Base-by-base conservation (phyloP, 2,329 filamentous ascomycete species). In the Botrytis fragariae region DNA sequence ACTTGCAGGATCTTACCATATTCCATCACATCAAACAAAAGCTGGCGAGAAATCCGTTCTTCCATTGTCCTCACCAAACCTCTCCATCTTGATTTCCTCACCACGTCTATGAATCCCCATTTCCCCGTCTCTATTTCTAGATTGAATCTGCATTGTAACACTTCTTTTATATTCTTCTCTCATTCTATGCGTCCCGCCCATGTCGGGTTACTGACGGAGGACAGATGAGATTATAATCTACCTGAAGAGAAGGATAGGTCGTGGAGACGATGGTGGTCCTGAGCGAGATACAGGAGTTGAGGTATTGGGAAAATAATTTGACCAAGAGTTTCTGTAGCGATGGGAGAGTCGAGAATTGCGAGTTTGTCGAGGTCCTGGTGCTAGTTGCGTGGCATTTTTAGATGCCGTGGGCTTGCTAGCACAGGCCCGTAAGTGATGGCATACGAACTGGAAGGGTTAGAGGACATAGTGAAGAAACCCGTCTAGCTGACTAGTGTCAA, bases 31-130 rank as follows among this genome's bases (percentile, higher is more conserved):
- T 57, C 9, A 18, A 44, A 67, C 20, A 57, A 65, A 71, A 3
- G 45, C 45, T 8, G 69, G 37, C 10, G 37, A 67, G 45, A 72
- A 72, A 32, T 57, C 60, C 8, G 60, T 72, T 22, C 69, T 64
- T 7, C 25, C 45, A 42, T 57, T 35, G 57, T 64, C 37, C 10
- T 39, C 35, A 18, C 32, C 29, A 16, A 29, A 39, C 8, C 45
- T 54, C 18, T 57, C n/a, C 44, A 65, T 37, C 25, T 16, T 39
- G 9, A 20, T 32, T 9, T 2, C 32, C 57, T 39, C 44, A 32
- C 25, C 35, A 71, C 32, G 60, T 10, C 3, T 4, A 29, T 35
- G 20, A 42, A 65, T 5, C 5, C 37, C 8, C 12, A 39, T 29
- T 54, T 2, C n/a, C 18, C 12, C 5, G 18, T 68, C 16, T 39